These are phyloP conservation scores for Chlorella ohadii DNA, from an alignment of 139 green algal species.

Conservation along the genomic window DNA sequence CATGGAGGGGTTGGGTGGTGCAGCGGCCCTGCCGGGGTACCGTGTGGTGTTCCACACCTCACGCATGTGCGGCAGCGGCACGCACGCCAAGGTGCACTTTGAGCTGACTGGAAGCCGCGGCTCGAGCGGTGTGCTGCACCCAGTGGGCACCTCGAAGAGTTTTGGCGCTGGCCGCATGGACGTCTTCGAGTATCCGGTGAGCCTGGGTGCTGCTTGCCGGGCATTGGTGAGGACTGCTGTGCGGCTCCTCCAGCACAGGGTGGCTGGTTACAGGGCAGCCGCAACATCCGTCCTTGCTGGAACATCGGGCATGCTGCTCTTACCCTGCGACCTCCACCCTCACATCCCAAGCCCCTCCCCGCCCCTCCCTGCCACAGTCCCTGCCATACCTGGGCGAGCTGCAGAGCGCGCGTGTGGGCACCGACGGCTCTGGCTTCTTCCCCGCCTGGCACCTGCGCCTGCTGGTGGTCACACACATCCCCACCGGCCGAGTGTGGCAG, in stretches of 20 bases:
- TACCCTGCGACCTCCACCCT: neutral
- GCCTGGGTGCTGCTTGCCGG: slow-evolving; percentile 14
- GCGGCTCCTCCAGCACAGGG: no score
- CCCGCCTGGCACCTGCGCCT: slow-evolving; percentile 71
- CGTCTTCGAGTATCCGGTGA: slow-evolving; percentile 66
- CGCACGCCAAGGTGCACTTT: slow-evolving; percentile 61
- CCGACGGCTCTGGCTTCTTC: slow-evolving; percentile 63
- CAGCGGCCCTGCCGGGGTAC: slow-evolving; percentile 15
- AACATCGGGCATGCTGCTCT: no score
- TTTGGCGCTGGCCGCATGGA: slow-evolving; percentile 59
- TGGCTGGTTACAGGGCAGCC: no score
- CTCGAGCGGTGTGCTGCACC: slow-evolving; percentile 53
- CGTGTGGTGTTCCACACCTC: slow-evolving; percentile 32
- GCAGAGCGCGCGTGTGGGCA: slow-evolving; percentile 60
- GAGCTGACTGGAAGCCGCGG: slow-evolving; percentile 75
- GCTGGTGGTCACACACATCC: slow-evolving; percentile 70
- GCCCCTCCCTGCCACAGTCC: slow-evolving; percentile 32
- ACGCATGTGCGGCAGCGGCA: slow-evolving; percentile 23
- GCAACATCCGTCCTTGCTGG: no score
- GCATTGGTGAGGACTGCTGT: neutral
- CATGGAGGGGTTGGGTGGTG: neutral
- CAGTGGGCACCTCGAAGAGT: neutral
- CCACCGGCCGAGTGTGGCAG: slow-evolving; percentile 49
- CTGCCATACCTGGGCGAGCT: slow-evolving; percentile 51
- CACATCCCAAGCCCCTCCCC: no score